A percentile compares a stretch with the other conserved stretches of the same genome.
Evolutionary conservation across 1,284 basidiomycete species (phyloP).

Genomic region (Naganishia albida): DNA sequence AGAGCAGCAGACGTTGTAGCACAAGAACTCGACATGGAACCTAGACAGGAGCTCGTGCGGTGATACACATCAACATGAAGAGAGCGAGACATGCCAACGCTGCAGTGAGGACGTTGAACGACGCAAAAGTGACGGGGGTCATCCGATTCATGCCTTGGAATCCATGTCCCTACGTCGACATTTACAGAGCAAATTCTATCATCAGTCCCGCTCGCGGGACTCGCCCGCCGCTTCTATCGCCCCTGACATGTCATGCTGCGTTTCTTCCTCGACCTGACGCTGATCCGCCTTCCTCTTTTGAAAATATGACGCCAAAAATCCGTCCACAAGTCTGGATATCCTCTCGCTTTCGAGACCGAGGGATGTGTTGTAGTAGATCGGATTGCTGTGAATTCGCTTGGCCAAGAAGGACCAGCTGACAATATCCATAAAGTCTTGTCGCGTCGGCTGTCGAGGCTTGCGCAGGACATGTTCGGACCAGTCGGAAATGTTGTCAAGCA

Average conservation of each 20-base stretch:
- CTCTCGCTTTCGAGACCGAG: constrained; percentile 58
- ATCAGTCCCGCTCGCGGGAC: constrained; percentile 1
- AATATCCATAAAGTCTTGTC: constrained; percentile 72
- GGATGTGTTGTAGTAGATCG: constrained; percentile 75
- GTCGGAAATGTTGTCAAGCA: constrained; percentile 35
- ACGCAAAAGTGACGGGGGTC: too few relatives aligned
- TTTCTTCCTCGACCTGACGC: background rate
- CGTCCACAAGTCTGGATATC: constrained; percentile 72
- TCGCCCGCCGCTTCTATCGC: background rate
- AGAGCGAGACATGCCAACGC: too few relatives aligned
- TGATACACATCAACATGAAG: constrained; percentile 6
- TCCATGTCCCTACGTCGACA: background rate
- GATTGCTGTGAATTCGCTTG: constrained; percentile 73
- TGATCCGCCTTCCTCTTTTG: constrained; percentile 13
- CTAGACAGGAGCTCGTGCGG: constrained; percentile 12
- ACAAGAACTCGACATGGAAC: constrained; percentile 17
- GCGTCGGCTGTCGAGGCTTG: constrained; percentile 25
- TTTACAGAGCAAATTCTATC: background rate
- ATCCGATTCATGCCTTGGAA: too few relatives aligned
- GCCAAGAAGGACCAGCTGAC: constrained; percentile 81
- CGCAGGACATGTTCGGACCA: constrained; percentile 7
- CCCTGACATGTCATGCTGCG: background rate
- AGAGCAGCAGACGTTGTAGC: constrained; percentile 19
- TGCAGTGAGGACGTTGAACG: too few relatives aligned
- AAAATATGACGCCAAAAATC: constrained; percentile 39